Base-by-base conservation (phyloP, 805 yeast species). In the Diddensiella santjacobensis region DNA sequence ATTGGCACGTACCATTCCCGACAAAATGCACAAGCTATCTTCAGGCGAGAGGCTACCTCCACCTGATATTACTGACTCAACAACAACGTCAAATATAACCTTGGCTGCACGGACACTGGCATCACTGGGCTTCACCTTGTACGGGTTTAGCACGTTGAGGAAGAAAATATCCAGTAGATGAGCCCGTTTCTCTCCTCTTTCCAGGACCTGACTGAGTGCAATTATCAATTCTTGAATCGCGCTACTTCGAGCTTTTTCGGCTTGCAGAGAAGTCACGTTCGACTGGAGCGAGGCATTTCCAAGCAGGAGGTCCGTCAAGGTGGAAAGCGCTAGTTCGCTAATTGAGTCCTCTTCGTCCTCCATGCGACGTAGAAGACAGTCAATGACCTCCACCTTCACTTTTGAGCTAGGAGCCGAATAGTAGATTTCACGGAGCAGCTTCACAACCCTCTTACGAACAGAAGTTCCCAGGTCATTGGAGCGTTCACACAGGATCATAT, bases 291-390 rank as follows among this genome's bases (percentile, higher is more conserved):
- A 6, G 10, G 22, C 17, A 18, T 23, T 26, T 11, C 37, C 41
- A 22, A 50, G 42, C 15, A 50, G 13, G n/a, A 46, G 22, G 15
- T 31, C 39, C 22, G 15, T 37, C 26, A 51, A 19, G 22, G 13
- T 33, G 8, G 22, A 29, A 20, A 38, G 10, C 5, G 51, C 49
- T 8, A 35, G 37, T 13, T 45, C 78, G 5, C 71, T 65, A 1
- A 80, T 69, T 1, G 47, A 30, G 31, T 77, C 81, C 54, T 88
- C 95, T 52, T 83, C 90, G 61, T 87, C 96, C 46, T 84, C 84
- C 1, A 80, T 51, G 49, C 82, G 68, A 51, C 68, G 65, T 4
- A 87, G 58, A 3, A 87, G 64, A 42, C 70, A 73, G n/a, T 77
- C 75, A 2, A 79, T 63, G 2, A 83, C 72, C 38, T 62, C 68